Base-by-base conservation (phyloP, 2,329 filamentous ascomycete species). In the Allantophomopsis cytisporea region DNA sequence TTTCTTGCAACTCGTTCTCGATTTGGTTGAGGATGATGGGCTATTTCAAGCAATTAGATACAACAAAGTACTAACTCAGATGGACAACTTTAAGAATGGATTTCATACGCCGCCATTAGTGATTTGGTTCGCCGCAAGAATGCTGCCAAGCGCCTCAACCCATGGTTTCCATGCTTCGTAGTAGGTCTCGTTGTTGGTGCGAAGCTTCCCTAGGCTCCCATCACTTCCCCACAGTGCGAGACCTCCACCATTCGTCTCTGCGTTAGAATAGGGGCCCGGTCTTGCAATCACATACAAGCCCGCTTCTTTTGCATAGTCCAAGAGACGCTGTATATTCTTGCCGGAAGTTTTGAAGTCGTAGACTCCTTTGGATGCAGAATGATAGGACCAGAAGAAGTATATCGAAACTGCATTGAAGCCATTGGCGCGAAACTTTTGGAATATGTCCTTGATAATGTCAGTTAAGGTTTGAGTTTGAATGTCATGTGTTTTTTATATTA, bases 1-100 rank as follows among this genome's bases (percentile, higher is more conserved):
- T 63, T 46, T 71, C 58, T 43, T 64, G 61, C 16, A 69, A 56
- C 46, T 73, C 69, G 39, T 73, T 73, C 46, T 73, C 69, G 14
- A 71, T 58, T 44, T 74, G 66, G 35, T 62, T 63, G 8, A 72
- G 51, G 34, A 71, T 68, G 11, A 72, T 60, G 0, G 68, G 63
- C 16, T 54, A 13, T n/a, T 37, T 34, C 39, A 30, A 1, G 41
- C 3, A 3, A 15, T 34, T 8, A 17, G n/a, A 34, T 34, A 15
- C 16, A 13, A n/a, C n/a, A n/a, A n/a, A 14, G 15, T 34, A 14
- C 13, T 12, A 3, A 12, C 6, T n/a, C 6, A 15, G 14, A 14
- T 34, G 4, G n/a, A 15, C 15, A 5, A 34, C 31, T 34, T 15
- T 7, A 7, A 16, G 35, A 7, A 7, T 5, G 20, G 16, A 32